Evolutionary conservation across 2,329 filamentous ascomycete species (phyloP), one percentile per base, ranked within the genome.

Genomic region (Chaetomiaceae sp.): DNA sequence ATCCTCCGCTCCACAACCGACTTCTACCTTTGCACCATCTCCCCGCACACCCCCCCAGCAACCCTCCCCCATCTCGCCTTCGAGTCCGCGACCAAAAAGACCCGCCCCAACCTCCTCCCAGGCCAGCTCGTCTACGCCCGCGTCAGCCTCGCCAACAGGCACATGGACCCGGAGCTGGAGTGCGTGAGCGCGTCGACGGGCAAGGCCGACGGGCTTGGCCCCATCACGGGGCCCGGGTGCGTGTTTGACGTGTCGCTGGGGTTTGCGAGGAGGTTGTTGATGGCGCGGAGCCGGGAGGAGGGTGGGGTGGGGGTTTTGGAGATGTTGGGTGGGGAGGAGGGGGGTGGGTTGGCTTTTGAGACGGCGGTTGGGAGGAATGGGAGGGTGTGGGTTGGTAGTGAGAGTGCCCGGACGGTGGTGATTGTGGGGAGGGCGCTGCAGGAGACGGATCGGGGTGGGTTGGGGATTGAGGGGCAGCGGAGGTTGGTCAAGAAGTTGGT

Each of bases 281-380:
- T 81, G 70, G 76, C 79, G 44, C 80, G 79, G 60, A 77, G 78
- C 37, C 74, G 73, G 13, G 76, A 81, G 45, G 75, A 79, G 46
- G 86, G 84, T 14, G 80, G 79, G 19, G 68, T 96, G 7, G 79
- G 83, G 3, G 77, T 96, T 21, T 69, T 97, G 50, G 88, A 95
- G 56, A 87, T 89, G 63, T 71, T 97, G 7, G 91, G 85, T 3
- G 68, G 65, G 3, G 83, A 84, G 51, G 92, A 51, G 7, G 55
- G 52, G 0, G 89, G 47, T 2, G 89, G 48, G 33, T 70, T 96
- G 13, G 83, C 87, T 17, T 99, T 97, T 66, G 93, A 99, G 74
- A 87, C 95, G 53, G 92, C 92, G 0, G 87, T 96, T 8, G 93
- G 93, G 16, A 82, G 89, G 63, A 99, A 99, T 68, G 93, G 93